Evolutionary conservation across 768 basidiomycete species (phyloP).

Genomic region (Lactifluus volemus): DNA sequence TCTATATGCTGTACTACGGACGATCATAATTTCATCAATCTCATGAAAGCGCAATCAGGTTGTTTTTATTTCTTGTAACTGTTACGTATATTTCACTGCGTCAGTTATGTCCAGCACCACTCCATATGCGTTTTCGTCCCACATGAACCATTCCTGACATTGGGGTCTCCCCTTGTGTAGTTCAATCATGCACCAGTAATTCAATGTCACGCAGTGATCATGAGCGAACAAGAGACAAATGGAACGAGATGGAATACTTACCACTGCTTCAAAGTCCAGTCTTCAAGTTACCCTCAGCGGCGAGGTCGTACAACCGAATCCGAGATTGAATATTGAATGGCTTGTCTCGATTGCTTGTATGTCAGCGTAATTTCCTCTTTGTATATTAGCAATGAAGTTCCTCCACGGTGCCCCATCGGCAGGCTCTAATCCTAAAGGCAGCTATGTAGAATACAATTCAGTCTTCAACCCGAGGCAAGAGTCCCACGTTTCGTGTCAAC

Average conservation of each 20-base stretch:
- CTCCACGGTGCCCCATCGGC: background rate
- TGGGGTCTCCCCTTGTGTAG: background rate
- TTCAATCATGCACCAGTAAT: constrained; percentile 3
- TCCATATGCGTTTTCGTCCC: background rate
- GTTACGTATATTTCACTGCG: constrained; percentile 6
- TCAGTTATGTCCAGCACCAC: background rate
- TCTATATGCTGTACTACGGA: background rate
- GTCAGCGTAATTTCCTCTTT: background rate
- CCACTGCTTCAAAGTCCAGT: too few species aligned
- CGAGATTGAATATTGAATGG: background rate
- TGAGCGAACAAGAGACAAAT: too few species aligned
- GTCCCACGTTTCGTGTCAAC: background rate
- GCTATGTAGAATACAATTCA: background rate
- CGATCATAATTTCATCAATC: background rate
- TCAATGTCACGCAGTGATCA: background rate
- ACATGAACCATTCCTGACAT: background rate
- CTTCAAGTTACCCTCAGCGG: too few species aligned
- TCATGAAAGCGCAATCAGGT: background rate
- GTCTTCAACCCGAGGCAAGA: too few species aligned
- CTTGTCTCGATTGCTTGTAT: background rate
- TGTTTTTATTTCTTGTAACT: constrained; percentile 13
- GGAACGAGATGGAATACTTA: background rate
- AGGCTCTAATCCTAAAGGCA: background rate
- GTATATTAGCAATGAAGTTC: background rate
- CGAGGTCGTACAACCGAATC: too few species aligned